phyloP scores from a whole-genome alignment of 345 rosid species.

The Melaleuca quinquenervia region DNA sequence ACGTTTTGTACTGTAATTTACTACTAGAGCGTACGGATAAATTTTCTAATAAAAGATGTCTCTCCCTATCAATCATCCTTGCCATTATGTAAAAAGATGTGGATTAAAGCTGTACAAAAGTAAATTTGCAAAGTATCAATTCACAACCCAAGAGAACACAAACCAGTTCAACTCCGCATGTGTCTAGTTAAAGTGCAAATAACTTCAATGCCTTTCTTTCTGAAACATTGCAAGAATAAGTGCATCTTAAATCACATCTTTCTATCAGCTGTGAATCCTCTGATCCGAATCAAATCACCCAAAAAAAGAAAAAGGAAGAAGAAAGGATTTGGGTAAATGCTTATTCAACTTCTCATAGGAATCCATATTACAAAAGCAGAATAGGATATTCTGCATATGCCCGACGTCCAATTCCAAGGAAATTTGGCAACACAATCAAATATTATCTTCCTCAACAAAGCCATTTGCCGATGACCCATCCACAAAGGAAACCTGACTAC shows the following conservation, averaged over 20 bases:
- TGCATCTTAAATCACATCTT: not conserved
- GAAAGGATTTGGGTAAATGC: not conserved
- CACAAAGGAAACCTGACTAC: not conserved
- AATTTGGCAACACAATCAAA: not conserved
- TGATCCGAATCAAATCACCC: not conserved
- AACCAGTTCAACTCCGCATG: not conserved
- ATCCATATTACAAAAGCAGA: conserved; percentile 22
- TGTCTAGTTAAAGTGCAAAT: not conserved
- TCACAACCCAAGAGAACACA: not conserved
- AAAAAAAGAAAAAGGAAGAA: not conserved
- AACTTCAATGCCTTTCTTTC: not conserved
- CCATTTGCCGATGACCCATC: not conserved
- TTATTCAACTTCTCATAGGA: not conserved
- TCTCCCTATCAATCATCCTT: not conserved
- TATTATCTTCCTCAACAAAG: not conserved
- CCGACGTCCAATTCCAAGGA: not conserved
- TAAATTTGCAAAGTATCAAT: not conserved
- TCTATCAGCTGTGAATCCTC: not conserved
- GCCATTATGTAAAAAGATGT: not conserved
- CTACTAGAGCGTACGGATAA: not conserved
- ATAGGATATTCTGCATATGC: conserved; percentile 24
- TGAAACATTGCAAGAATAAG: not conserved
- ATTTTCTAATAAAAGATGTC: not conserved
- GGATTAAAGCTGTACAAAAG: not conserved
- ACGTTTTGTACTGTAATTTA: not conserved